Base-by-base conservation (phyloP, 73 alveolate species). In the Paramecium caudatum region DNA sequence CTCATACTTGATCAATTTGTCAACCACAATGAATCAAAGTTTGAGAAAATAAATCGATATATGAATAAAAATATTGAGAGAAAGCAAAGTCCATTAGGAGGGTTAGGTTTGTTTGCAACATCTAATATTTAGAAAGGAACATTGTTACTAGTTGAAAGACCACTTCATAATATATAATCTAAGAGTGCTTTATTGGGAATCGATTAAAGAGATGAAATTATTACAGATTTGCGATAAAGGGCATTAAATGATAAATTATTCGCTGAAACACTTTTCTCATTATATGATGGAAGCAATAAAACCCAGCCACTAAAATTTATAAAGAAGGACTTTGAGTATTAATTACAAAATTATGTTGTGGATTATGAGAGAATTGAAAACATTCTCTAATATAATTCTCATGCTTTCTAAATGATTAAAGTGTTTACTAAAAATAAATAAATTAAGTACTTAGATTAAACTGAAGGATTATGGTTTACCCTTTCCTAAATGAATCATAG, bases 261-360 rank as follows among this genome's bases (percentile, higher is more conserved):
- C 19, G 84, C 84, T 15, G 61, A 68, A 68, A 32, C 10, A 37
- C 37, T 68, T 32, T 68, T 68, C 34, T 25, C 9, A 33, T 16
- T 68, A 16, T 68, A 68, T 68, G 84, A 68, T 68, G 84, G 84
- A 34, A 10, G 55, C 5, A 68, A 68, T 32, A 32, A 10, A 41
- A n/a, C n/a, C n/a, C 34, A 68, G 9, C 12, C 61, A 25, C 39
- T 68, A 3, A 68, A 68, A 10, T 6, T 32, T 0, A 34, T 68
- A 10, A 37, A 68, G 34, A 3, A 68, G 30, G 84, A 68, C 34
- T 68, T 68, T 10, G 84, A 68, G 15, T 68, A 68, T 13, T 32
- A 32, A 34, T 19, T 68, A 4, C 37, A 32, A 34, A 68, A 34
- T 33, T 32, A 34, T 13, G 3, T n/a, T 32, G 84, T 68, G 17